Evolutionary conservation across 164 flowering plant species (phyloP), one percentile per base, ranked within the genome.

Genomic region (Annona squamosa): DNA sequence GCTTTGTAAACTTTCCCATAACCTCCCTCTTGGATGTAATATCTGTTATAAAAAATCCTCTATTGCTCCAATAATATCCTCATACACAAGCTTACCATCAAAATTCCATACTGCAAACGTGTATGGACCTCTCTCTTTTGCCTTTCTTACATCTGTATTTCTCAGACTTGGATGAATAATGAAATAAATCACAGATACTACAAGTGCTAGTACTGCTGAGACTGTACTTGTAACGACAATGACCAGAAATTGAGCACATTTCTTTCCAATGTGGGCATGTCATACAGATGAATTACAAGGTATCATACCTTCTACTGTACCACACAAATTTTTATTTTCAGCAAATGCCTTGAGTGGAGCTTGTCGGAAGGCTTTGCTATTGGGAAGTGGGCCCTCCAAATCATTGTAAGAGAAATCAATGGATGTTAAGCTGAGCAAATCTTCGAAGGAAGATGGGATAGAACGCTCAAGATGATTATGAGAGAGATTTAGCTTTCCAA

Each of bases 361-460:
- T 3, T 45, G 9, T 42, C 4, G 3, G 13, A 65, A 56, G 16
- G 71, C 73, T 9, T n/a, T 48, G 47, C 57, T 67, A 26, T 67
- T 37, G 3, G 78, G 78, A 4, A 71, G 48, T 43, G 69, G 66
- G 13, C 79, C 74, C 59, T 45, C 68, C 18, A 79, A 48, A 26
- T 73, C 64, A 45, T 76, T 74, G 18, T 46, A 62, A 41, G 79
- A 76, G 0, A 76, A 4, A 63, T 76, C 72, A 57, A 73, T 42
- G 17, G 2, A 5, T 44, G 19, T 45, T 56, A 68, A 56, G 41
- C 37, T 3, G 3, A 43, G 4, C 13, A 71, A 45, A 65, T 10
- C 67, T 66, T 69, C 76, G 19, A 79, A 45, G 3, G 52, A 48
- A 9, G 65, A 2, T 16, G 81, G 81, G 26, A 79, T 70, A 65